A percentile compares a stretch with the other conserved stretches of the same genome.
phyloP scores from a whole-genome alignment of 1,284 basidiomycete genomes.

The Tylopilus sp. region DNA sequence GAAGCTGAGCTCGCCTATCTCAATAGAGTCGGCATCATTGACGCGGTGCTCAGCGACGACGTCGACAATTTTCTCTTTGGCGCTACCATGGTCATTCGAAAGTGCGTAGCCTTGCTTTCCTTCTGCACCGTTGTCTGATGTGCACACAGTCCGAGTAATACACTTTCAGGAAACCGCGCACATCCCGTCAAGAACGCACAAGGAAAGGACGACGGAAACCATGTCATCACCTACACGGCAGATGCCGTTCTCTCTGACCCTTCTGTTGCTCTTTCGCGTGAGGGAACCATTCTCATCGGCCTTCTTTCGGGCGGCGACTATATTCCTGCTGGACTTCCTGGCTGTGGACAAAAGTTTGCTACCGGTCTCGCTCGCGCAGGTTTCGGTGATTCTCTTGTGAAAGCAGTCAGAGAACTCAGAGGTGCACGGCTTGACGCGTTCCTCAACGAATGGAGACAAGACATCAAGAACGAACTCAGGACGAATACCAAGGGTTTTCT shows the following conservation, averaged over 20 bases:
- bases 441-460: constrained; percentile 71
- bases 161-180: constrained; percentile 73
- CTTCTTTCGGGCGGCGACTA: constrained; percentile 95
- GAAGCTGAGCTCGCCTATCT: constrained; percentile 96
- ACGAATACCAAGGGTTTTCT: constrained; percentile 76
- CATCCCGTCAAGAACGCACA: constrained; percentile 70
- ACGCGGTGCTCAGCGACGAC: constrained; percentile 94
- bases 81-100: constrained; percentile 83
- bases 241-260: constrained; percentile 62
- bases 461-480: constrained; percentile 74
- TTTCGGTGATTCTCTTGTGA: constrained; percentile 75
- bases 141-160: constrained; percentile 72
- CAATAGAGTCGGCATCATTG: constrained; percentile 84
- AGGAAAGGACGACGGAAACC: constrained; percentile 80
- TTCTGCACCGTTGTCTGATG: constrained; percentile 15
- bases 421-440: constrained; percentile 62
- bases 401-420: constrained; percentile 65
- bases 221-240: constrained; percentile 74
- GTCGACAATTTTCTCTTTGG: constrained; percentile 95
- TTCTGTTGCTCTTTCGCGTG: constrained; percentile 71
- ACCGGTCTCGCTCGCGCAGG: constrained; percentile 78
- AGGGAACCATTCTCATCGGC: constrained; percentile 88
- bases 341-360: constrained; percentile 73
- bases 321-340: constrained; percentile 71
- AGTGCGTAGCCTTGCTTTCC: constrained; percentile 53